Conservation (phyloP, 257 asterid genomes). For the Thymus mandschuricus region DNA sequence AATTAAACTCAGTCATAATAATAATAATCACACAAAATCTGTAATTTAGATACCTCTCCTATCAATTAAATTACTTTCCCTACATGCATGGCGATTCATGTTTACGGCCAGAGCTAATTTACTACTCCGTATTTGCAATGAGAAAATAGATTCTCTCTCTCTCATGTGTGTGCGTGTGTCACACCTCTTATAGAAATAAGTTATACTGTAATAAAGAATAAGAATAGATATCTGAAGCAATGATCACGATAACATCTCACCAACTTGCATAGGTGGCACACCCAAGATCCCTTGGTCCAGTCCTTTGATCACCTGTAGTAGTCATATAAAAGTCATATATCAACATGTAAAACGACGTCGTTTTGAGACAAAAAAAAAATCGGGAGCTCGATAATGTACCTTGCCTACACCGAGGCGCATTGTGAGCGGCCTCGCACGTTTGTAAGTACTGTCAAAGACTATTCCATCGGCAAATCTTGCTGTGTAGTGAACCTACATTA, state of each 20-base stretch:
- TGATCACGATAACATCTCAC: slow-evolving; percentile 30
- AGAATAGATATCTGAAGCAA: too few relatives aligned
- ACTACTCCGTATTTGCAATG: neutral
- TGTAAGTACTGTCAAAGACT: slow-evolving; percentile 82
- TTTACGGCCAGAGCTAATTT: neutral
- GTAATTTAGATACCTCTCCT: neutral
- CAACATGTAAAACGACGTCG: neutral
- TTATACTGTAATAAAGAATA: too few relatives aligned
- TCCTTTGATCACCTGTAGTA: slow-evolving; percentile 72
- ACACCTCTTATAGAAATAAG: too few relatives aligned
- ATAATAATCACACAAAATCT: slow-evolving; percentile 15
- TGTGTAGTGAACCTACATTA: slow-evolving; percentile 75
- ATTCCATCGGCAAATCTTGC: slow-evolving; percentile 88
- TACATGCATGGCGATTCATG: too few relatives aligned
- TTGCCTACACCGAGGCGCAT: slow-evolving; percentile 92
- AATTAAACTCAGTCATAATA: neutral
- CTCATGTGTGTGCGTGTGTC: too few relatives aligned
- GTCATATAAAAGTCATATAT: too few relatives aligned
- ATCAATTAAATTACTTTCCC: neutral
- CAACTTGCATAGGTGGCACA: slow-evolving; percentile 88
- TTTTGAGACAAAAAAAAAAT: neutral
- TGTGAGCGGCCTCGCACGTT: slow-evolving; percentile 84
- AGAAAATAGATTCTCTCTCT: too few relatives aligned
- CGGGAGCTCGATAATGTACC: slow-evolving; percentile 36
- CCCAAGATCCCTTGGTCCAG: slow-evolving; percentile 92